These are phyloP conservation scores for Protoeuglena noctilucae DNA, from an alignment of 139 green algal genomes.

Conservation along the genomic window DNA sequence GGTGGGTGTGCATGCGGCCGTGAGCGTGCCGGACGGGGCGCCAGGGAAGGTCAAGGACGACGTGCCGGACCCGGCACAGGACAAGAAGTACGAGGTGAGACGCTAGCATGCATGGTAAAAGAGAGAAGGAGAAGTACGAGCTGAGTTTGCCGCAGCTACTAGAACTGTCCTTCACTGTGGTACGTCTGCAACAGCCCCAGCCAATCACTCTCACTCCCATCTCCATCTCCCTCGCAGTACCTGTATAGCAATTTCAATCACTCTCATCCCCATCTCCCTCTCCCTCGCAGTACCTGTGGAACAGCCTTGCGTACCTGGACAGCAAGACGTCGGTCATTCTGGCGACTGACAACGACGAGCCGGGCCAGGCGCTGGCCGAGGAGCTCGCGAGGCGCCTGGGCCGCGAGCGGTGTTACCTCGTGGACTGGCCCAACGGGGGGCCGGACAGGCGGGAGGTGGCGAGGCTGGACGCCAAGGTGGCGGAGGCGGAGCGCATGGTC, in stretches of 20 bases:
- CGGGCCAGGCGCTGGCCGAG: constrained; percentile 59
- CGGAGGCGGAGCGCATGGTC: too few species aligned
- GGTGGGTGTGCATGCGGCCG: constrained; percentile 49
- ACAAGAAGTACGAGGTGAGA: neutral
- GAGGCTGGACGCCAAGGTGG: too few species aligned
- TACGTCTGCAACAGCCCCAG: too few species aligned
- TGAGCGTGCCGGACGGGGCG: constrained; percentile 55
- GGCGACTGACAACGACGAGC: constrained; percentile 64
- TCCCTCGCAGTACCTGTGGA: constrained; percentile 64
- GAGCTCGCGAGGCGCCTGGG: constrained; percentile 72
- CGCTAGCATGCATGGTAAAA: too few species aligned
- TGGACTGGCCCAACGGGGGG: constrained; percentile 28
- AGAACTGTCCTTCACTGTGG: too few species aligned
- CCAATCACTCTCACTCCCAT: too few species aligned
- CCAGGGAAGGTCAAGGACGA: constrained; percentile 36
- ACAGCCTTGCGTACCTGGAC: constrained; percentile 30
- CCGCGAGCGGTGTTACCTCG: constrained; percentile 49
- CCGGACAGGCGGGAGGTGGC: too few species aligned
- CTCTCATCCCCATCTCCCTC: too few species aligned
- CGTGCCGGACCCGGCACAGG: neutral
- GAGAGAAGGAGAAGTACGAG: too few species aligned
- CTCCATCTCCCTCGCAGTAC: too few species aligned
- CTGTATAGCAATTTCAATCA: too few species aligned
- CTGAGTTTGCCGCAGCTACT: too few species aligned
- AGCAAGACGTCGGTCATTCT: constrained; percentile 30